These are phyloP conservation scores for Ophiorrhiza pumila DNA, from an alignment of 257 asterid genomes.

Conservation along the genomic window DNA sequence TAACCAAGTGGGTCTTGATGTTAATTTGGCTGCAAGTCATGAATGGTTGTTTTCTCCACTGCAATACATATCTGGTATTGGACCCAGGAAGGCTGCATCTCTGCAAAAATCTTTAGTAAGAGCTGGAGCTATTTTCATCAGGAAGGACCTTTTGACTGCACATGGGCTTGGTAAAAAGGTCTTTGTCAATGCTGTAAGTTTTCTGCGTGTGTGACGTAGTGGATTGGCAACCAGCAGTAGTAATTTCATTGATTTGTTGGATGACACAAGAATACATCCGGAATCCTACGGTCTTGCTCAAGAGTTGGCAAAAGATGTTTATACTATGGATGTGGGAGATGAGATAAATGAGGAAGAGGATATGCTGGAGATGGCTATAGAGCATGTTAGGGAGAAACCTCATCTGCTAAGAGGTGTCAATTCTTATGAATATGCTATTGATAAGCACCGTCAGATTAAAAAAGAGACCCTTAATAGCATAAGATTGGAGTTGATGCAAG, in stretches of 20 bases:
- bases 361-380: constrained; percentile 87
- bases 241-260: constrained; percentile 81
- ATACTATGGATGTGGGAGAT: constrained; percentile 63
- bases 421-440: constrained; percentile 62
- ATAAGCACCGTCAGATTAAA: constrained; percentile 53
- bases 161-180: constrained; percentile 89
- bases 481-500: constrained; percentile 84
- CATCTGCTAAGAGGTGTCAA: constrained; percentile 64
- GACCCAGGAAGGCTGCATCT: constrained; percentile 93
- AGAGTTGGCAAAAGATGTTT: constrained; percentile 90
- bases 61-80: constrained; percentile 91
- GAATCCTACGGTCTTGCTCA: constrained; percentile 87
- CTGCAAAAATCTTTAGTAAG: constrained; percentile 81
- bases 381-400: constrained; percentile 91
- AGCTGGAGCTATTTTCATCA: constrained; percentile 76
- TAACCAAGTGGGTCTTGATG: constrained; percentile 90
- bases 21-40: constrained; percentile 50
- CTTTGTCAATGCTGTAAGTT: constrained; percentile 90
- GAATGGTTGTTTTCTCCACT: constrained; percentile 95
- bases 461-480: constrained; percentile 82
- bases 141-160: constrained; percentile 77
- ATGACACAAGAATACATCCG: constrained; percentile 95
- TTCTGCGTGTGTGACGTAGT: constrained; percentile 78
- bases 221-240: constrained; percentile 84
- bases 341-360: constrained; percentile 83